Percentiles rank a stretch among this genome's conserved stretches.
These are phyloP conservation scores for Aotearoamyces nothofagi DNA, from an alignment of 2,329 filamentous ascomycete species.

Conservation along the genomic window DNA sequence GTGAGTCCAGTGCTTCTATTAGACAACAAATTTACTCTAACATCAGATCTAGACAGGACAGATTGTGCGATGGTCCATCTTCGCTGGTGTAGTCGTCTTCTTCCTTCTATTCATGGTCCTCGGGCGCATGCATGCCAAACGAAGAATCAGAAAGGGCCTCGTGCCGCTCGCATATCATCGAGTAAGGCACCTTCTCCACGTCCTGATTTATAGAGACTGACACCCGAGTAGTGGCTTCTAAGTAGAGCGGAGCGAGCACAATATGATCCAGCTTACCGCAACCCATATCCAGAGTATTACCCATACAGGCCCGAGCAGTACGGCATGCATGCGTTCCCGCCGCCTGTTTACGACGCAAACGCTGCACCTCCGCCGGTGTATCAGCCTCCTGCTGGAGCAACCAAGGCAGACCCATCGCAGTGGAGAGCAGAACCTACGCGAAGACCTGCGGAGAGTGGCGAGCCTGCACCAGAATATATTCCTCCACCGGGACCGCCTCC, in stretches of 20 bases:
- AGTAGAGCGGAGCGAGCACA: slow-evolving; percentile 14
- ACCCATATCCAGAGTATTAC: slow-evolving; percentile 24
- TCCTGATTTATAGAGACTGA: slow-evolving; percentile 2
- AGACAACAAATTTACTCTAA: neutral
- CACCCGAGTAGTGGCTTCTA: slow-evolving; percentile 16
- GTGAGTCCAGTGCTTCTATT: slow-evolving; percentile 12
- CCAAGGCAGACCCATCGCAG: slow-evolving; percentile 39
- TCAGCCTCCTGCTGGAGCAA: slow-evolving; percentile 30
- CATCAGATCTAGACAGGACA: slow-evolving; percentile 19
- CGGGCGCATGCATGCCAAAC: slow-evolving; percentile 56
- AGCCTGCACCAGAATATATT: slow-evolving; percentile 22
- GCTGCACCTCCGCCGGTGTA: slow-evolving; percentile 37
- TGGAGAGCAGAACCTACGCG: slow-evolving; percentile 18
- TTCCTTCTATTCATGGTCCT: slow-evolving; percentile 47
- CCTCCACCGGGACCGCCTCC: slow-evolving; percentile 35
- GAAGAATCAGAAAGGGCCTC: slow-evolving; percentile 48
- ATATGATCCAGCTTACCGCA: slow-evolving; percentile 29
- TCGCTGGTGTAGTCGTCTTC: slow-evolving; percentile 42
- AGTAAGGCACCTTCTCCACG: slow-evolving; percentile 25
- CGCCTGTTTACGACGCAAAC: slow-evolving; percentile 40
- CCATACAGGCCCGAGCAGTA: slow-evolving; percentile 23
- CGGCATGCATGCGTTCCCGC: slow-evolving; percentile 36
- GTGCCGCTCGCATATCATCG: slow-evolving; percentile 55
- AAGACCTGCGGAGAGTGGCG: slow-evolving; percentile 13
- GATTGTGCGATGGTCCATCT: slow-evolving; percentile 54